These are phyloP conservation scores for Rhamnella rubrinervis DNA, from an alignment of 331 rosid genomes.

Conservation along the genomic window DNA sequence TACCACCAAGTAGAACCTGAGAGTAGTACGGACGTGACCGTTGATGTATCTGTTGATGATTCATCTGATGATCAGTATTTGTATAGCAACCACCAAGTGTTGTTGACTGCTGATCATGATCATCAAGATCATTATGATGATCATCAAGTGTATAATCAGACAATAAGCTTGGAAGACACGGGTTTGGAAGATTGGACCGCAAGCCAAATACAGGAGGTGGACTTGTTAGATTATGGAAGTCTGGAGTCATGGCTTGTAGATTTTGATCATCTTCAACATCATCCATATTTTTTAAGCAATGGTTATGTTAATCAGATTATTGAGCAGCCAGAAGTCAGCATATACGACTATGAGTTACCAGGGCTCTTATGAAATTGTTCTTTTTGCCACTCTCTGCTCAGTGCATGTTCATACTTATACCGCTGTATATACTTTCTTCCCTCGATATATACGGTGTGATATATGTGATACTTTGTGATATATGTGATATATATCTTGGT, in stretches of 20 bases:
- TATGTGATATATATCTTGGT: too few relatives aligned
- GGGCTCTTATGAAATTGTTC: constrained; percentile 34
- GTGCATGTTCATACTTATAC: too few relatives aligned
- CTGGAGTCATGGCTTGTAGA: constrained; percentile 52
- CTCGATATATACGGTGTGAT: background rate
- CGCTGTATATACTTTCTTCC: background rate
- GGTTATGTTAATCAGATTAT: constrained; percentile 23
- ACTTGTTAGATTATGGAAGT: constrained; percentile 36
- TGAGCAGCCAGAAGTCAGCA: constrained; percentile 44
- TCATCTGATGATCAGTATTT: background rate
- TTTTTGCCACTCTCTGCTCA: background rate
- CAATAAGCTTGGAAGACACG: constrained; percentile 20
- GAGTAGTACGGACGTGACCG: constrained; percentile 27
- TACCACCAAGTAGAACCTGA: background rate
- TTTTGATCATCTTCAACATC: constrained; percentile 11
- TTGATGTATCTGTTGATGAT: constrained; percentile 23
- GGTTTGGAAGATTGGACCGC: constrained; percentile 25
- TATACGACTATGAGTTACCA: constrained; percentile 58
- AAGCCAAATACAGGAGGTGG: constrained; percentile 13
- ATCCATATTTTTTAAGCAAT: constrained; percentile 21
- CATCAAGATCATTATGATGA: constrained; percentile 27
- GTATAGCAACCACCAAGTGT: constrained; percentile 25
- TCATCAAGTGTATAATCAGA: constrained; percentile 35
- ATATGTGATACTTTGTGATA: too few relatives aligned
- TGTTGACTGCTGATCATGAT: constrained; percentile 1